Evolutionary conservation across 805 yeast species (phyloP).

Genomic region (Candida sakaeoensis): DNA sequence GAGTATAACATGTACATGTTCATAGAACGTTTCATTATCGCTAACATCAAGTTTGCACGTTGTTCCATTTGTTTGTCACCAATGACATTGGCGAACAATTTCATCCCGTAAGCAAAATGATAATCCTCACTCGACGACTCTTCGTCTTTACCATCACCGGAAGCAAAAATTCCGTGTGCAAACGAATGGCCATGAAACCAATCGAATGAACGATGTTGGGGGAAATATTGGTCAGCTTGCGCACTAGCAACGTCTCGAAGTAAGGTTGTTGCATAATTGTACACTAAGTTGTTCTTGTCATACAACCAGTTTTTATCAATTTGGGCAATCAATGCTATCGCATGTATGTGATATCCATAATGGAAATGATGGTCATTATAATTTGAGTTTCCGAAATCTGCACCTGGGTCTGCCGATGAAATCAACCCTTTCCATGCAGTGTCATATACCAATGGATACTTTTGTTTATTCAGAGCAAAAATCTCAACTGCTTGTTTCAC

Average conservation of each 20-base stretch:
- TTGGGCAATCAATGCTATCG: conserved; percentile 62
- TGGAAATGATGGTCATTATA: conserved; percentile 79
- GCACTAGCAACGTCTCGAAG: conserved; percentile 71
- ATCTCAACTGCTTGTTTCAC: conserved; percentile 66
- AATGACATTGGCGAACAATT: conserved; percentile 58
- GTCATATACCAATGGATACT: conserved; percentile 74
- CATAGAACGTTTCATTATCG: conserved; percentile 52
- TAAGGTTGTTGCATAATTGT: conserved; percentile 52
- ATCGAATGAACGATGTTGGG: conserved; percentile 65
- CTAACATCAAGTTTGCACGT: conserved; percentile 58
- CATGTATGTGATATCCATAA: conserved; percentile 70
- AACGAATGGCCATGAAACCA: conserved; percentile 79
- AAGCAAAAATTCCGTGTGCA: conserved; percentile 68
- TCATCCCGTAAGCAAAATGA: conserved; percentile 65
- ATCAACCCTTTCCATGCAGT: conserved; percentile 74
- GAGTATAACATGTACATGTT: conserved; percentile 52
- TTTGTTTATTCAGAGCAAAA: conserved; percentile 68
- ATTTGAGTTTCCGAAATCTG: conserved; percentile 70
- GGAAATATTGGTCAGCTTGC: conserved; percentile 53
- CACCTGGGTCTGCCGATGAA: conserved; percentile 59
- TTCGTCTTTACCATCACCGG: conserved; percentile 75
- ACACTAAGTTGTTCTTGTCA: conserved; percentile 25
- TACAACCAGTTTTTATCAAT: conserved; percentile 48
- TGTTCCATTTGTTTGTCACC: conserved; percentile 50
- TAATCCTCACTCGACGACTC: conserved; percentile 75